Evolutionary conservation across 2,329 filamentous ascomycete species (phyloP), one percentile per base, ranked within the genome.

Genomic region (Aspergillus luchuensis): DNA sequence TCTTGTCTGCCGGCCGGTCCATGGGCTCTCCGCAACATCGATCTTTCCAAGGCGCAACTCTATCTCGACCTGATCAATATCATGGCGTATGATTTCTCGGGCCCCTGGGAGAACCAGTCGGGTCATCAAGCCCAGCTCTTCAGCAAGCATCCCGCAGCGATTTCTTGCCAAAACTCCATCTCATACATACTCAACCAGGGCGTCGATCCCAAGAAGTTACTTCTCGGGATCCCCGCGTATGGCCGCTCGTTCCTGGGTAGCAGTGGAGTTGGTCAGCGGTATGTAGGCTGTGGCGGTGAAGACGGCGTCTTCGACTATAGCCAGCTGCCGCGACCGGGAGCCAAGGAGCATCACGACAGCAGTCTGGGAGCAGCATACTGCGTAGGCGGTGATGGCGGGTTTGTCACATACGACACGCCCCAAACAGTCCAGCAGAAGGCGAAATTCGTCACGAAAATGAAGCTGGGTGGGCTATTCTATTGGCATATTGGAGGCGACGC

Each of bases 41-140:
- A 92, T 71, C 79, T 94, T 10, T 78, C 75, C 21, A 79, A 81
- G 59, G 85, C 88, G 10, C 83, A 88, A 53, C 78, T 84, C 49
- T 87, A 90, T 66, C 81, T 95, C 38, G 90, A 94, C 74, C 83
- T 88, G 63, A 79, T 95, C 73, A 94, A 94, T 73, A 78, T 95
- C 38, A 91, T 90, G 85, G 85, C 90, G 1, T 95, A 92, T 75
- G 91, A 95, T 74, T 91, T 93, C 70, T 87, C 85, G 25, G 90
- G 91, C 1, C 81, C 85, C 3, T 93, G 90, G 90, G 85, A 84
- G 1, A 72, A 80, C 30, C 84, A 83, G 59, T 86, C 85, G 49
- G 91, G 90, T 6, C 89, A 94, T 72, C 91, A 94, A 57, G 86
- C 90, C 4, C 90, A 92, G 71, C 84, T 95, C 1, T 91, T 88